phyloP scores from a whole-genome alignment of 139 green algal species.

The Nannochloris sp. region DNA sequence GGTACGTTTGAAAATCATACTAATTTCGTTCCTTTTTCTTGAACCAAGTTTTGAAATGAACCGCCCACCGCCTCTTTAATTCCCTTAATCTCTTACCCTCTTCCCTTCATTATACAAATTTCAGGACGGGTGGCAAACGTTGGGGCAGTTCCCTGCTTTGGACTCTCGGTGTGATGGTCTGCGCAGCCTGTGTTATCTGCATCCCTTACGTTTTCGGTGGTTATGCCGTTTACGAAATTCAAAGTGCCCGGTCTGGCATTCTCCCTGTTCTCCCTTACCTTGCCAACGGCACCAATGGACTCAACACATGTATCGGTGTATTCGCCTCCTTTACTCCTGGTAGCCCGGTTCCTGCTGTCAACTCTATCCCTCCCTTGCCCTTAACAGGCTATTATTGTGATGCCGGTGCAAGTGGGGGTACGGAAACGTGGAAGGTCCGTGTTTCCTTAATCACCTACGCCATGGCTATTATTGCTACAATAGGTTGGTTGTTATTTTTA shows the following conservation, averaged over 20 bases:
- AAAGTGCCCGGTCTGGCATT: constrained; percentile 65
- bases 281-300: background rate
- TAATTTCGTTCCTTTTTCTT: background rate
- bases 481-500: constrained; percentile 91
- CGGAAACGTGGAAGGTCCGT: constrained; percentile 56
- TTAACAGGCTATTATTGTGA: background rate
- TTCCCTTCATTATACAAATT: background rate
- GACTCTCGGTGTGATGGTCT: constrained; percentile 32
- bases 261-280: constrained; percentile 34
- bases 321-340: too few relatives aligned
- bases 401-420: background rate
- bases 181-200: constrained; percentile 56
- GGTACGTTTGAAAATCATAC: constrained; percentile 48
- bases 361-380: too few relatives aligned
- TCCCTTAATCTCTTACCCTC: background rate
- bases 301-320: constrained; percentile 1
- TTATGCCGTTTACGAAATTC: constrained; percentile 79
- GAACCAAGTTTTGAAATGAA: background rate
- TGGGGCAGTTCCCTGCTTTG: constrained; percentile 52
- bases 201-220: constrained; percentile 77
- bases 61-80: background rate
- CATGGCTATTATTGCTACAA: constrained; percentile 77
- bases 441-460: constrained; percentile 81
- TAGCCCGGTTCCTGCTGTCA: too few relatives aligned
- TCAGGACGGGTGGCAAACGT: constrained; percentile 51